A percentile compares a stretch with the other conserved stretches of the same genome.
These are phyloP conservation scores for Pseudoperonospora humuli DNA, from an alignment of 352 stramenopile species.

Conservation along the genomic window DNA sequence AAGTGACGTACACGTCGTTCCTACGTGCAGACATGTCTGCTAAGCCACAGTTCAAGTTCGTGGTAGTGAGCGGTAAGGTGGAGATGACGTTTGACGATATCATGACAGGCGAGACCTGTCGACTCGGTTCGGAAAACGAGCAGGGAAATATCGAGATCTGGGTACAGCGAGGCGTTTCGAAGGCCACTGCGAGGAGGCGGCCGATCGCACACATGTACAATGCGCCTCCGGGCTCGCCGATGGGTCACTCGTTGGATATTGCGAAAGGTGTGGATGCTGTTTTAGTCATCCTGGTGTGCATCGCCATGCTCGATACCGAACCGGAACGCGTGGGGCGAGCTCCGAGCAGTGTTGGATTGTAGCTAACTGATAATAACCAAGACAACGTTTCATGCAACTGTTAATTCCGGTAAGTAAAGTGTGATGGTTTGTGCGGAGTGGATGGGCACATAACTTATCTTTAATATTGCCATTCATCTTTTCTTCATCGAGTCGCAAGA, in stretches of 20 bases:
- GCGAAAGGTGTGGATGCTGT: constrained; percentile 30
- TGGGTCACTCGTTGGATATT: constrained; percentile 28
- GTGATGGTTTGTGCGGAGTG: too few relatives aligned
- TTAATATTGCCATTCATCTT: constrained; percentile 1
- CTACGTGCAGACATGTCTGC: constrained; percentile 12
- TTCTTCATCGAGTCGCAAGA: not conserved
- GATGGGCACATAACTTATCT: constrained; percentile 5
- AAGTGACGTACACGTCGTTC: constrained; percentile 23
- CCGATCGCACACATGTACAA: constrained; percentile 30
- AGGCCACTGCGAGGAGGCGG: constrained; percentile 8
- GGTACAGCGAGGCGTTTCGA: constrained; percentile 21
- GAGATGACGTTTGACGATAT: constrained; percentile 30
- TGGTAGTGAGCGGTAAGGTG: constrained; percentile 12
- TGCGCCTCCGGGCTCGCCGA: constrained; percentile 7
- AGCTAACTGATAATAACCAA: too few relatives aligned
- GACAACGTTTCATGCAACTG: too few relatives aligned
- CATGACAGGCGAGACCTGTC: constrained; percentile 27
- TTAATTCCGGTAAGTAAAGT: not conserved
- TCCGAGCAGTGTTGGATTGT: constrained; percentile 6
- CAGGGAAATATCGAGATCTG: constrained; percentile 29
- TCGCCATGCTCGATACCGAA: constrained; percentile 25
- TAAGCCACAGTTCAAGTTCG: constrained; percentile 27
- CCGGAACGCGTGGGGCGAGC: constrained; percentile 8
- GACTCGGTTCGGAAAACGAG: constrained; percentile 19
- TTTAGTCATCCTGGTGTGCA: constrained; percentile 24